These are phyloP conservation scores for Kodamaea ohmeri DNA, from an alignment of 1,139 yeast species.

Conservation along the genomic window DNA sequence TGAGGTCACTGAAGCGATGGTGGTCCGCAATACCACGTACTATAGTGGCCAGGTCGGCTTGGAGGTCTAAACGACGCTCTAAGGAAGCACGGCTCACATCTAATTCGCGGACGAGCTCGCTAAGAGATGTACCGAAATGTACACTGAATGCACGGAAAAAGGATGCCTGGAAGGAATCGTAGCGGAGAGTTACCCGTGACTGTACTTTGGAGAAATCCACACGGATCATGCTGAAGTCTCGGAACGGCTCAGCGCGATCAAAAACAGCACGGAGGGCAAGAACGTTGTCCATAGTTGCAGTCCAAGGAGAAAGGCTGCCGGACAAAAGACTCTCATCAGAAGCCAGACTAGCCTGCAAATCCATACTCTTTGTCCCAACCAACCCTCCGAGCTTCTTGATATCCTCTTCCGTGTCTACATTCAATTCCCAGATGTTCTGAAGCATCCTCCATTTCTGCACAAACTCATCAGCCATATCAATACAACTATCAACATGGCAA, in stretches of 20 bases:
- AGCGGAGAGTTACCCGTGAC: slow-evolving; percentile 50
- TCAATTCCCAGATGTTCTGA: slow-evolving; percentile 58
- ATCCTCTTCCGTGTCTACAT: slow-evolving; percentile 24
- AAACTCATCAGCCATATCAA: slow-evolving; percentile 13
- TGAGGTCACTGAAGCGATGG: slow-evolving; percentile 8
- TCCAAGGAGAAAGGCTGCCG: slow-evolving; percentile 47
- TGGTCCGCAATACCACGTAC: slow-evolving; percentile 19
- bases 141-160: slow-evolving; percentile 45
- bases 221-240: slow-evolving; percentile 32
- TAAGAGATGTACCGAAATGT: slow-evolving; percentile 22
- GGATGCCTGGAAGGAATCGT: slow-evolving; percentile 56
- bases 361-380: no score
- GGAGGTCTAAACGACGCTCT: slow-evolving; percentile 21
- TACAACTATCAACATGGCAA: neutral
- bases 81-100: slow-evolving; percentile 17
- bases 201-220: slow-evolving; percentile 54
- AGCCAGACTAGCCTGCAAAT: no score
- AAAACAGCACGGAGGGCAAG: slow-evolving; percentile 46
- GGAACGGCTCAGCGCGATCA: slow-evolving; percentile 44
- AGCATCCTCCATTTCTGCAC: slow-evolving; percentile 52
- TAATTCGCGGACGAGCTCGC: slow-evolving; percentile 17
- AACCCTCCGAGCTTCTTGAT: slow-evolving; percentile 15
- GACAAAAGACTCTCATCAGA: no score
- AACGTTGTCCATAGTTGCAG: slow-evolving; percentile 43
- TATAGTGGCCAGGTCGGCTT: slow-evolving; percentile 17